These are phyloP conservation scores for Plasmodium chabaudi DNA, from an alignment of 169 alveolate species.

Conservation along the genomic window DNA sequence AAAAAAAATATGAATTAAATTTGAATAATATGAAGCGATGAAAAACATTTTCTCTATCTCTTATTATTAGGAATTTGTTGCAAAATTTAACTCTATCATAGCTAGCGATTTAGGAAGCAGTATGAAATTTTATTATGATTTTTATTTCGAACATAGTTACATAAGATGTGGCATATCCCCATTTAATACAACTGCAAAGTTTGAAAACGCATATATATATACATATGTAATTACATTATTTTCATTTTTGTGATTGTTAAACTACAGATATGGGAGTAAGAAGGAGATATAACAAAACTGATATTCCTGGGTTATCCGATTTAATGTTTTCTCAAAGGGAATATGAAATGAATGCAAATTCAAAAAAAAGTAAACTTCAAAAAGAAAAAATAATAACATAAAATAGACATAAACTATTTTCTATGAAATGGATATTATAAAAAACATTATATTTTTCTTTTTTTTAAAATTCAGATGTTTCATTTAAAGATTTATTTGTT, in stretches of 20 bases:
- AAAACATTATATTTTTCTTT: background rate
- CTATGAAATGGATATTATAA: background rate
- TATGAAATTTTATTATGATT: background rate
- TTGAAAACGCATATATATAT: background rate
- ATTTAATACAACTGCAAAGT: too few relatives aligned
- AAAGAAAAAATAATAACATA: conserved; percentile 10
- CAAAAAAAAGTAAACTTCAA: conserved; percentile 36
- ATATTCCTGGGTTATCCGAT: conserved; percentile 17
- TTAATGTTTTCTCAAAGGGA: conserved; percentile 35
- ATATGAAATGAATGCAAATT: conserved; percentile 2
- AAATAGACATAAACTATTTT: conserved; percentile 17
- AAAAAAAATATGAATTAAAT: background rate
- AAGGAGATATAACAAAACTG: conserved; percentile 37
- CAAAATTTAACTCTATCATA: conserved; percentile 60
- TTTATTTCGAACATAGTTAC: background rate
- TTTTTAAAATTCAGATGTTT: conserved; percentile 12
- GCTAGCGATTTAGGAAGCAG: conserved; percentile 50
- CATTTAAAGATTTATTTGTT: conserved; percentile 59
- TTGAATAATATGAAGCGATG: too few relatives aligned
- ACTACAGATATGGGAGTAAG: conserved; percentile 10
- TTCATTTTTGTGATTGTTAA: background rate
- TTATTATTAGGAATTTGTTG: conserved; percentile 23
- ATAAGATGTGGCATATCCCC: background rate
- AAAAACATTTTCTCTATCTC: background rate
- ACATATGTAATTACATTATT: background rate